phyloP scores from a whole-genome alignment of 331 rosid species.

The Stylosanthes scabra region DNA sequence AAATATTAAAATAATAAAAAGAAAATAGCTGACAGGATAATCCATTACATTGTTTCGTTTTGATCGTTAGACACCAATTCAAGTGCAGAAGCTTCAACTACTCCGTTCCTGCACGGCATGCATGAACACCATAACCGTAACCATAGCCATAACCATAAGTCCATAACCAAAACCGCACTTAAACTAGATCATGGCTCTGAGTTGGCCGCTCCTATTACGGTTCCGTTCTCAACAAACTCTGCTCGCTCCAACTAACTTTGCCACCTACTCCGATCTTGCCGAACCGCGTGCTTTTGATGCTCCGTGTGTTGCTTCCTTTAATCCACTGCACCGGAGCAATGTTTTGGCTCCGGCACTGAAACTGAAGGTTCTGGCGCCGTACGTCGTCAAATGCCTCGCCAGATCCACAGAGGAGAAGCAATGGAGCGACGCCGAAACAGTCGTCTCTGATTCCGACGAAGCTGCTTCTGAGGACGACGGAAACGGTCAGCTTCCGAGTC shows the following conservation, averaged over 20 bases:
- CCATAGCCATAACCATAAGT: constrained; percentile 29
- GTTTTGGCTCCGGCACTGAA: constrained; percentile 30
- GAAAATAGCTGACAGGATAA: constrained; percentile 26
- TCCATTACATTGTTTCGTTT: constrained; percentile 18
- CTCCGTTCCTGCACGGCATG: constrained; percentile 36
- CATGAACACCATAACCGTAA: constrained; percentile 46
- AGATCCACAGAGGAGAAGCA: constrained; percentile 70
- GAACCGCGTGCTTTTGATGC: constrained; percentile 45
- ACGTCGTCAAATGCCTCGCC: constrained; percentile 50
- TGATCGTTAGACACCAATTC: constrained; percentile 40
- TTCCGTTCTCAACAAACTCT: constrained; percentile 55
- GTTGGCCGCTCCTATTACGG: constrained; percentile 54
- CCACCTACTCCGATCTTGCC: constrained; percentile 47
- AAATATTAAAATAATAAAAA: background rate
- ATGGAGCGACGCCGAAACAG: constrained; percentile 54
- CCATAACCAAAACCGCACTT: constrained; percentile 40
- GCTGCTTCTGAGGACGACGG: background rate
- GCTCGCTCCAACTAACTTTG: constrained; percentile 37
- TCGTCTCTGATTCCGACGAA: constrained; percentile 45
- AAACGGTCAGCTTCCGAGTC: constrained; percentile 30
- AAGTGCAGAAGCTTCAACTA: constrained; percentile 4
- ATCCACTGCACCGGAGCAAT: constrained; percentile 35
- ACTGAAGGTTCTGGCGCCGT: constrained; percentile 20
- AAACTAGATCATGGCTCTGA: constrained; percentile 62
- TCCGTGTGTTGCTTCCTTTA: constrained; percentile 33